phyloP scores from a whole-genome alignment of 1,284 basidiomycete species.

The Cerioporus squamosus region DNA sequence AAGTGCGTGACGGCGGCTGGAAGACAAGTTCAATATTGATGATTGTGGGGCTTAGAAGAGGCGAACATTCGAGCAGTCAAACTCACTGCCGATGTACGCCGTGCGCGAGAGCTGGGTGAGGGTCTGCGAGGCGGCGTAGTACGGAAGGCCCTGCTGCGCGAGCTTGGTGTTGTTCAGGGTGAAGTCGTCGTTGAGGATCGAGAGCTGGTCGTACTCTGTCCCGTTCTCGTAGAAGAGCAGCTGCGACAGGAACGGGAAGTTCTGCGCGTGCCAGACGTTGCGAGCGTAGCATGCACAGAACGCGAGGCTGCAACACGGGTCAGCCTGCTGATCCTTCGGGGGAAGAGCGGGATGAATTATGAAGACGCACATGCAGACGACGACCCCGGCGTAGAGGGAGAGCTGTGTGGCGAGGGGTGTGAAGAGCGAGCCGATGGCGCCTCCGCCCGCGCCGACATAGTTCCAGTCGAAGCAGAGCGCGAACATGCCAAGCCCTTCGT shows the following conservation, averaged over 20 bases:
- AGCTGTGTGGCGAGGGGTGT: constrained; percentile 43
- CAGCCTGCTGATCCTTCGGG: too few species aligned
- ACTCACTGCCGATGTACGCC: constrained; percentile 13
- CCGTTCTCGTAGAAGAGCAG: constrained; percentile 45
- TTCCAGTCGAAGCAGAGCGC: constrained; percentile 63
- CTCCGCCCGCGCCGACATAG: constrained; percentile 47
- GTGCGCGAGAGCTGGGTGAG: constrained; percentile 18
- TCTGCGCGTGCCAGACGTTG: constrained; percentile 40
- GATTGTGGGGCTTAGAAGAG: too few species aligned
- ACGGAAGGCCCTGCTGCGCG: constrained; percentile 25
- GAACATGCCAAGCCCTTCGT: constrained; percentile 52
- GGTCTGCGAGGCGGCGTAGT: constrained; percentile 20
- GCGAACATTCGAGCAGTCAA: too few species aligned
- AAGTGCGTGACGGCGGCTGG: constrained; percentile 31
- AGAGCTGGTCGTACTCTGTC: constrained; percentile 42
- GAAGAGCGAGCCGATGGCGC: constrained; percentile 37
- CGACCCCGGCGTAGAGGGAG: constrained; percentile 36
- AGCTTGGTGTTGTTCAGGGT: constrained; percentile 31
- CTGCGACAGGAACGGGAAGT: constrained; percentile 50
- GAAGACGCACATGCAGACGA: constrained; percentile 28
- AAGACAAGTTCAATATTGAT: too few species aligned
- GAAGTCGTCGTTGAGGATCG: constrained; percentile 41
- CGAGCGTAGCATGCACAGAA: constrained; percentile 27
- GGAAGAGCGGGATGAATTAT: neutral
- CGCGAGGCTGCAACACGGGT: neutral